Conservation (phyloP, 148 eudicot genomes). For the Vaccinium darrowii region DNA sequence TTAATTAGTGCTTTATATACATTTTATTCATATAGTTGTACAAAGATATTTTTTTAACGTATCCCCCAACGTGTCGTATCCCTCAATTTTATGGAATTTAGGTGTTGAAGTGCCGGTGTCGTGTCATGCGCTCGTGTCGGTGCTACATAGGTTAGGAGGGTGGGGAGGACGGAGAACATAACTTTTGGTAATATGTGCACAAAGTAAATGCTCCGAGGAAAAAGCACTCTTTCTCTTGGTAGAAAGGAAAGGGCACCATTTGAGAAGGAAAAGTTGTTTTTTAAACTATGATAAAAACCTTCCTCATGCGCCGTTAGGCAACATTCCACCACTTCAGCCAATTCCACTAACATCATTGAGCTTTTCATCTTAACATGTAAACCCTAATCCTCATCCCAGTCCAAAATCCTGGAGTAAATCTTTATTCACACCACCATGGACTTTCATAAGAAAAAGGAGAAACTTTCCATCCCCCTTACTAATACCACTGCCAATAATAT, state of each 20-base stretch:
- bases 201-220: background rate
- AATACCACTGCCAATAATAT: background rate
- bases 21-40: no score
- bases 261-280: background rate
- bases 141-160: no score
- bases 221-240: background rate
- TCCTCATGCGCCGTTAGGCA: conserved; percentile 16
- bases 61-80: no score
- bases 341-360: background rate
- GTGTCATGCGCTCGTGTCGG: no score
- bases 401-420: background rate
- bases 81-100: no score
- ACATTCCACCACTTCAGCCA: background rate
- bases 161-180: background rate
- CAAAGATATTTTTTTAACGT: no score
- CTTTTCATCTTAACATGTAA: background rate
- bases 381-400: conserved; percentile 14
- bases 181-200: background rate
- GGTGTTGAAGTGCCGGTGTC: no score
- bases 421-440: background rate
- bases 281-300: background rate
- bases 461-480: conserved; percentile 1
- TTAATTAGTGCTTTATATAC: no score
- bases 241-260: background rate
- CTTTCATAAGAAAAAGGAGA: conserved; percentile 10